Percentiles rank a stretch among this genome's conserved stretches.
Evolutionary conservation across 257 asterid genomes (phyloP).

Genomic region (Rehmannia glutinosa): DNA sequence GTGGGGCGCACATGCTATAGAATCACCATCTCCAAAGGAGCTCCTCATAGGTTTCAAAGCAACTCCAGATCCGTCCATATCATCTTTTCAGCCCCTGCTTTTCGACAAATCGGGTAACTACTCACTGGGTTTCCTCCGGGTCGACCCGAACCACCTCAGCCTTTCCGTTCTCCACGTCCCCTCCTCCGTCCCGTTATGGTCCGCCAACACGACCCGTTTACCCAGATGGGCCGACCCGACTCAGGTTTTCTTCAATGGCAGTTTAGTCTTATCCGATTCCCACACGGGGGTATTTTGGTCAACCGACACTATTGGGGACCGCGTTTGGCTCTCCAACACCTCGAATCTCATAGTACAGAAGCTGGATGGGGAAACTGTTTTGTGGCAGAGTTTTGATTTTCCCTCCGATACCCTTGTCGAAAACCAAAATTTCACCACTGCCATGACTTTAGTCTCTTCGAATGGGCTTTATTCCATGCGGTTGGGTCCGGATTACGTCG

Average conservation of each 20-base stretch:
- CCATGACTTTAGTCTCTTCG: slow-evolving; percentile 60
- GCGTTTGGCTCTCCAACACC: slow-evolving; percentile 61
- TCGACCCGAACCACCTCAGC: slow-evolving; percentile 34
- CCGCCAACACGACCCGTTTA: slow-evolving; percentile 36
- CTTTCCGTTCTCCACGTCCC: slow-evolving; percentile 64
- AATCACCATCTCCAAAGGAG: slow-evolving; percentile 27
- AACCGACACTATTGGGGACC: slow-evolving; percentile 53
- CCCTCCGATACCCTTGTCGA: slow-evolving; percentile 88
- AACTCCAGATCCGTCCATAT: slow-evolving; percentile 38
- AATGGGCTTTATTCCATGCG: slow-evolving; percentile 76
- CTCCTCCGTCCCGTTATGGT: slow-evolving; percentile 63
- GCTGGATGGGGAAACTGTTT: not conserved
- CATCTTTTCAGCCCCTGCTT: slow-evolving; percentile 58
- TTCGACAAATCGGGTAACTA: slow-evolving; percentile 62
- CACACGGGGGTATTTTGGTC: slow-evolving; percentile 76
- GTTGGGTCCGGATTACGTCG: slow-evolving; percentile 64
- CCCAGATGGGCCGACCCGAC: slow-evolving; percentile 58
- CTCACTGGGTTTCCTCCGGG: slow-evolving; percentile 77
- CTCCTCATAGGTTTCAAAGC: slow-evolving; percentile 56
- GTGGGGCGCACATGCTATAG: slow-evolving; percentile 23
- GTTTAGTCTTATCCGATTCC: slow-evolving; percentile 60
- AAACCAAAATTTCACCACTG: slow-evolving; percentile 61
- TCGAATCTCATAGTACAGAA: slow-evolving; percentile 58
- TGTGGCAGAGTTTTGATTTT: slow-evolving; percentile 80
- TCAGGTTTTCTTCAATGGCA: slow-evolving; percentile 63